phyloP scores from a whole-genome alignment of 441 rosid species.

The Jatropha podagrica region DNA sequence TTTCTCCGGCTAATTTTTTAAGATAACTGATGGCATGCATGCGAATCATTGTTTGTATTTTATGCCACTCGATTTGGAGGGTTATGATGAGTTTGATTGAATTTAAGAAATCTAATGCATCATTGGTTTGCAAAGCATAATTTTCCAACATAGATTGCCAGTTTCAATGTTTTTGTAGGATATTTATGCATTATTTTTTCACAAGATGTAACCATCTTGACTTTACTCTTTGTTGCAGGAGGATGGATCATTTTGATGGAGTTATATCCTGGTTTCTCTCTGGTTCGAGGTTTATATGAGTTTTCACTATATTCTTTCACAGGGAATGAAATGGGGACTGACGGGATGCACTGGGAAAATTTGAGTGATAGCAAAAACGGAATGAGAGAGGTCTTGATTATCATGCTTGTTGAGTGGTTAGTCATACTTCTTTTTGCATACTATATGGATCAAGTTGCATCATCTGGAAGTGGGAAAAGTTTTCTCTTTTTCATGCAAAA shows the following conservation, averaged over 20 bases:
- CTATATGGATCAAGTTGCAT: constrained; percentile 63
- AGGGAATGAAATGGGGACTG: constrained; percentile 53
- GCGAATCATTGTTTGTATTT: neutral
- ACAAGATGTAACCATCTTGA: constrained; percentile 8
- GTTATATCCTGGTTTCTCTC: constrained; percentile 86
- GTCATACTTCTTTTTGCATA: constrained; percentile 58
- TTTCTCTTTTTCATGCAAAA: constrained; percentile 55
- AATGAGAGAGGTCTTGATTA: constrained; percentile 64
- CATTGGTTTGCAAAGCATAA: neutral
- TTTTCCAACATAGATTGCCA: neutral
- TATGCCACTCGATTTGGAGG: constrained; percentile 1
- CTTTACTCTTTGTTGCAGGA: constrained; percentile 43
- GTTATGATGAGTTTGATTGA: neutral
- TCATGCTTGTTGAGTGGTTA: constrained; percentile 83
- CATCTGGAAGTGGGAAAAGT: constrained; percentile 62
- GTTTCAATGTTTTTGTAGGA: neutral
- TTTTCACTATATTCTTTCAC: constrained; percentile 61
- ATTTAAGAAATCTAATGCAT: neutral
- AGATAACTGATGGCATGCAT: neutral
- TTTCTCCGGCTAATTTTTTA: neutral
- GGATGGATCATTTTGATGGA: constrained; percentile 72
- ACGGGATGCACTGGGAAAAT: constrained; percentile 83
- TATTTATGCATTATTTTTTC: neutral
- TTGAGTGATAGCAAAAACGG: constrained; percentile 62
- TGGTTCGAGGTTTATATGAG: constrained; percentile 91